phyloP scores from a whole-genome alignment of 2,329 filamentous ascomycete species.

The Fusarium sp. region DNA sequence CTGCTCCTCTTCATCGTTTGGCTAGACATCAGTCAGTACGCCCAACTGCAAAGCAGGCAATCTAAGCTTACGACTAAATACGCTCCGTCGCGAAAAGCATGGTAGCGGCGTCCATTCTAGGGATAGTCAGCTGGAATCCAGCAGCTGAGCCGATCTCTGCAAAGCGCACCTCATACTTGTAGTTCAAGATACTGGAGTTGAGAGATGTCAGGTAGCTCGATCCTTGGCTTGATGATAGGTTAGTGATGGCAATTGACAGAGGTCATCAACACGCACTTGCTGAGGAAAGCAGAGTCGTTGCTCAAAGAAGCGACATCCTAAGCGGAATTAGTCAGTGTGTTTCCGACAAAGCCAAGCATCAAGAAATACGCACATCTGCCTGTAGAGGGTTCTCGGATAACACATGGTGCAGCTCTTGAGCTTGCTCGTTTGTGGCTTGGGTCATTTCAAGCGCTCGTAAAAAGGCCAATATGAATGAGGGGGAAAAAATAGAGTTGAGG shows the following conservation, averaged over 20 bases:
- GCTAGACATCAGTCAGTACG: neutral
- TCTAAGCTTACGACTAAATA: slow-evolving; percentile 9
- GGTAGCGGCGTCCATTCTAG: slow-evolving; percentile 34
- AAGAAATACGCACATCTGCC: neutral
- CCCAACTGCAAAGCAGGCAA: no score
- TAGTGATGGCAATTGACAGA: neutral
- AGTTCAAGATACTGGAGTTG: slow-evolving; percentile 31
- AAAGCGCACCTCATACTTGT: slow-evolving; percentile 21
- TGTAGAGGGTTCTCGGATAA: slow-evolving; percentile 7
- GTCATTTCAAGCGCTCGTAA: neutral
- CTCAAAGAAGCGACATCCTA: slow-evolving; percentile 7
- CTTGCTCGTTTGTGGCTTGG: neutral
- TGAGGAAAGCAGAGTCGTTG: neutral
- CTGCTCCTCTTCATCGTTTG: slow-evolving; percentile 25
- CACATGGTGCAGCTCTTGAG: slow-evolving; percentile 2
- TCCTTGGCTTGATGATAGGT: neutral
- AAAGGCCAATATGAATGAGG: neutral
- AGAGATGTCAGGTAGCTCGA: slow-evolving; percentile 9
- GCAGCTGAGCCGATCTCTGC: fast-evolving
- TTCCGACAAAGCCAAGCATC: neutral
- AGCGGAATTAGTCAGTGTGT: neutral
- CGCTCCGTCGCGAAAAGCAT: slow-evolving; percentile 33
- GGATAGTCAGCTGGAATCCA: neutral
- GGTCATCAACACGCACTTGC: neutral
- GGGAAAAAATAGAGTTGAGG: neutral